These are phyloP conservation scores for Cyclocybe cylindracea DNA, from an alignment of 768 basidiomycete species.

Conservation along the genomic window DNA sequence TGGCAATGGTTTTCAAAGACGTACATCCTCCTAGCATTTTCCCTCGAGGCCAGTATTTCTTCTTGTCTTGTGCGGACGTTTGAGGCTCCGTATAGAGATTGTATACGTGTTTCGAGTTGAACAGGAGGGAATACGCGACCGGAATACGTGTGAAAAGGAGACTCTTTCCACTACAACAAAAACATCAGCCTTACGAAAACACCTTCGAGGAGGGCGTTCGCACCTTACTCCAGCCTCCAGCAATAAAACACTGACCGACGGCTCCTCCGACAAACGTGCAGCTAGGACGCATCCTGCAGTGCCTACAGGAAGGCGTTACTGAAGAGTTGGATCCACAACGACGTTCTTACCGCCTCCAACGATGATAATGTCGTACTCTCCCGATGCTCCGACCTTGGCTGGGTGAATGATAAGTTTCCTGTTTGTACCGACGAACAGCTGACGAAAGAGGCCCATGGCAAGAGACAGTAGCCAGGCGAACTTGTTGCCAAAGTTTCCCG, in stretches of 20 bases:
- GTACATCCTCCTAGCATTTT: constrained; percentile 76
- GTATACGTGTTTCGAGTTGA: constrained; percentile 51
- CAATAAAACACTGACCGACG: constrained; percentile 51
- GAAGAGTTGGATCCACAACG: background rate
- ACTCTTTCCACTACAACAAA: constrained; percentile 40
- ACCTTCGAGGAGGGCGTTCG: background rate
- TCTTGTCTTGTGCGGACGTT: constrained; percentile 42
- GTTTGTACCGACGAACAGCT: constrained; percentile 17
- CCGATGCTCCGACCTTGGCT: constrained; percentile 20
- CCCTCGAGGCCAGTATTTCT: constrained; percentile 65
- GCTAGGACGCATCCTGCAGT: constrained; percentile 66
- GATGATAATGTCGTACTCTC: constrained; percentile 51
- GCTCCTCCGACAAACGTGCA: constrained; percentile 57
- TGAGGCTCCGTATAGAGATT: constrained; percentile 60
- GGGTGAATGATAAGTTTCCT: constrained; percentile 24
- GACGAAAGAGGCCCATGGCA: constrained; percentile 20
- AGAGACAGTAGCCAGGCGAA: constrained; percentile 17
- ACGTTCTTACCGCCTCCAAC: constrained; percentile 52
- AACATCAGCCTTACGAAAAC: too few species aligned
- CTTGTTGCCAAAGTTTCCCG: constrained; percentile 10
- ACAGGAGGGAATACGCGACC: constrained; percentile 40
- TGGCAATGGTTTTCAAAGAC: constrained; percentile 18
- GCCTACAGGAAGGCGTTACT: constrained; percentile 32
- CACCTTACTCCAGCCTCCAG: constrained; percentile 67
- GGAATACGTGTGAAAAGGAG: constrained; percentile 45